Percentiles rank a stretch among this genome's conserved stretches.
Evolutionary conservation across 2,329 filamentous ascomycete species (phyloP).

Genomic region (Colletotrichum noveboracense): DNA sequence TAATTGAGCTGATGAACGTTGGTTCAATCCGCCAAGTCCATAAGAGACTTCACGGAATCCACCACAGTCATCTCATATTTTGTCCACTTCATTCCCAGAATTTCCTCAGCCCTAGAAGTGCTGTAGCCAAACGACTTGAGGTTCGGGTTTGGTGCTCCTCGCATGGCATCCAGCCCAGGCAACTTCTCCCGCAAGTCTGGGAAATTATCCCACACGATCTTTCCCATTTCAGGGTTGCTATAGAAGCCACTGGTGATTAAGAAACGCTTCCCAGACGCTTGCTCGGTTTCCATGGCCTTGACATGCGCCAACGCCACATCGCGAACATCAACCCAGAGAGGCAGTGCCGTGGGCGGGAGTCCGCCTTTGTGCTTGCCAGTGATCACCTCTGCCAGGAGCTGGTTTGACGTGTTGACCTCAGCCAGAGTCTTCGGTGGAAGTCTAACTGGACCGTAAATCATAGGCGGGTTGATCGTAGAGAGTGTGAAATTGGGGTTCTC

Average conservation of each 20-base stretch:
- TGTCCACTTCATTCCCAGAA: slow-evolving; percentile 52
- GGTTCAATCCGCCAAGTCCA: not conserved
- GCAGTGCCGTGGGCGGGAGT: slow-evolving; percentile 21
- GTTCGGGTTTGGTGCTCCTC: not conserved
- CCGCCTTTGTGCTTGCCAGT: slow-evolving; percentile 29
- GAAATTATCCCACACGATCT: slow-evolving; percentile 26
- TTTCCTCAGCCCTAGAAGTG: slow-evolving; percentile 45
- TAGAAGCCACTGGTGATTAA: slow-evolving; percentile 28
- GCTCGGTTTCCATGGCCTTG: slow-evolving; percentile 25
- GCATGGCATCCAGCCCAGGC: slow-evolving; percentile 25
- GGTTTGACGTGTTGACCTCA: slow-evolving; percentile 28
- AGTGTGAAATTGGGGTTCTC: slow-evolving; percentile 29
- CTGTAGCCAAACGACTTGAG: slow-evolving; percentile 30
- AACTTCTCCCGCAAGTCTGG: slow-evolving; percentile 24
- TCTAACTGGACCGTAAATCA: slow-evolving; percentile 30
- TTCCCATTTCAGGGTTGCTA: slow-evolving; percentile 25
- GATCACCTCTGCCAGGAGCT: slow-evolving; percentile 32
- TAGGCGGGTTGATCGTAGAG: slow-evolving; percentile 28
- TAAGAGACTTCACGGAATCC: slow-evolving; percentile 33
- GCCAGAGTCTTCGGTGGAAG: slow-evolving; percentile 11
- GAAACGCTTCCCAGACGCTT: slow-evolving; percentile 31
- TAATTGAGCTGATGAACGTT: not conserved
- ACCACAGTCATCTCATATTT: slow-evolving; percentile 51
- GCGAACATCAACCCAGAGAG: slow-evolving; percentile 31
- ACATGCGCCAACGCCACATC: slow-evolving; percentile 32